Conservation (phyloP, 2,329 filamentous ascomycete species). For the Epichloe amarillans region DNA sequence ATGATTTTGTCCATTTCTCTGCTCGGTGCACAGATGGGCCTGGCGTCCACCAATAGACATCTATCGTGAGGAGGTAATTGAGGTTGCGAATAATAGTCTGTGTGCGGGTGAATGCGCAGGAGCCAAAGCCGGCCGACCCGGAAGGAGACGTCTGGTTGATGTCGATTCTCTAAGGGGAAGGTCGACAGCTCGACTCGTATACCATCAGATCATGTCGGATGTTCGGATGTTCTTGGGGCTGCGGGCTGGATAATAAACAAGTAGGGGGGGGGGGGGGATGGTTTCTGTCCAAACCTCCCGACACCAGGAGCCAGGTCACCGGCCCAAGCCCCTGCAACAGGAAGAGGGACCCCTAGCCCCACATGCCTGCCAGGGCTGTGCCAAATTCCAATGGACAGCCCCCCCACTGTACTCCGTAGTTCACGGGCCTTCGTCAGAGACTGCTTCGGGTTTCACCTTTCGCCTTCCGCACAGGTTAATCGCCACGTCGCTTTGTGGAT, state of each 20-base stretch:
- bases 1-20: conserved; percentile 5
- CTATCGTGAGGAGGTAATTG: too few relatives aligned
- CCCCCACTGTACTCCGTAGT: background rate
- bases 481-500: background rate
- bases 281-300: too few relatives aligned
- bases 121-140: background rate
- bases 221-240: background rate
- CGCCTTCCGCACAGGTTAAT: background rate
- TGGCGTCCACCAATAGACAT: background rate
- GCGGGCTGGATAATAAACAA: background rate
- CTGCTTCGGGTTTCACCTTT: background rate
- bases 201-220: background rate
- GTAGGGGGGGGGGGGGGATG: too few relatives aligned
- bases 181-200: background rate
- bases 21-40: background rate
- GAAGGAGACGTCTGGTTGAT: background rate
- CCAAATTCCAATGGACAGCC: too few relatives aligned
- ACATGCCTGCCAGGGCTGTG: background rate
- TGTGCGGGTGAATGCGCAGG: background rate
- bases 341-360: background rate
- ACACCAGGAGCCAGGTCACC: too few relatives aligned
- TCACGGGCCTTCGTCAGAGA: background rate
- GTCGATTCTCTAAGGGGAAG: background rate
- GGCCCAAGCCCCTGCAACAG: background rate
- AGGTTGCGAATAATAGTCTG: too few relatives aligned